A percentile compares a stretch with the other conserved stretches of the same genome.
phyloP scores from a whole-genome alignment of 176 grass and related monocot genomes.

The Hsuehochloa calcarea region DNA sequence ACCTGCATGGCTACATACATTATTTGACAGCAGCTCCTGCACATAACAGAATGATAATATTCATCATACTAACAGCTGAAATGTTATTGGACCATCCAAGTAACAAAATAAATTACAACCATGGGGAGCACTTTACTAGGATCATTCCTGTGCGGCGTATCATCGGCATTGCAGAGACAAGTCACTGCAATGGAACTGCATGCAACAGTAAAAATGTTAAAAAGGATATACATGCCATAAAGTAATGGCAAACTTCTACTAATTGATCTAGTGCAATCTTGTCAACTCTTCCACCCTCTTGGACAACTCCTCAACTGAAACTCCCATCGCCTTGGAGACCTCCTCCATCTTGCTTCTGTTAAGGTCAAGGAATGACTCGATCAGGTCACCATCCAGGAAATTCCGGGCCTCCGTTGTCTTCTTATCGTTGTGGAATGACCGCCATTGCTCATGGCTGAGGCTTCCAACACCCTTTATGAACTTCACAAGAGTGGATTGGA shows the following conservation, averaged over 20 bases:
- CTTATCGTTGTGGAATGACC: slow-evolving; percentile 83
- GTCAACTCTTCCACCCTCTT: slow-evolving; percentile 91
- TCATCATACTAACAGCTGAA: neutral
- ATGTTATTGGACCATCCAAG: neutral
- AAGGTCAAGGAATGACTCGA: slow-evolving; percentile 89
- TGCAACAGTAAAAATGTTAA: neutral
- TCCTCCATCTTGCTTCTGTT: slow-evolving; percentile 77
- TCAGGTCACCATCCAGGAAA: slow-evolving; percentile 88
- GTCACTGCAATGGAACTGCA: neutral
- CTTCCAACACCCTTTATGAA: slow-evolving; percentile 84
- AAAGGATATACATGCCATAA: slow-evolving; percentile 19
- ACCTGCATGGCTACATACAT: no score
- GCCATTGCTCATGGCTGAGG: slow-evolving; percentile 87
- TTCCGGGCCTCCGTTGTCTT: slow-evolving; percentile 55
- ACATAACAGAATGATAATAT: neutral
- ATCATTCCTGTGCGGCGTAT: neutral
- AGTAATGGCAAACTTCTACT: slow-evolving; percentile 8
- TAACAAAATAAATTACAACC: neutral
- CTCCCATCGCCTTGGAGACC: slow-evolving; percentile 62
- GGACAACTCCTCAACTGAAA: slow-evolving; percentile 73
- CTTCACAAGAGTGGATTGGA: slow-evolving; percentile 71
- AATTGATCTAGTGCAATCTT: slow-evolving; percentile 69
- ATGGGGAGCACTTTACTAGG: neutral
- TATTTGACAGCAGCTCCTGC: neutral
- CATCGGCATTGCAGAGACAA: neutral